These are phyloP conservation scores for Pythium insidiosum DNA, from an alignment of 352 stramenopile species.

Conservation along the genomic window DNA sequence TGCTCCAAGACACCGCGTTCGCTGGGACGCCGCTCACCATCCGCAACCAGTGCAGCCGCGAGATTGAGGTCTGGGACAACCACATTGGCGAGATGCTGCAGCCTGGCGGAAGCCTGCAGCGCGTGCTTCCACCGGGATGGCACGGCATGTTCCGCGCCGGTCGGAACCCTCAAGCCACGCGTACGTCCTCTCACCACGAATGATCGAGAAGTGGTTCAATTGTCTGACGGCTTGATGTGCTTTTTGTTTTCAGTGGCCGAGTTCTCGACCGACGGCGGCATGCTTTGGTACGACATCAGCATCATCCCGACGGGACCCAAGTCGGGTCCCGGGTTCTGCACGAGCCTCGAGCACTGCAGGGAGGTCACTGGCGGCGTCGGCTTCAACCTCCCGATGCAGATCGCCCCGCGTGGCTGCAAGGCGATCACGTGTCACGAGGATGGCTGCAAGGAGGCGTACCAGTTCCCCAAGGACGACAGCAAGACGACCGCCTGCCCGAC, in stretches of 20 bases:
- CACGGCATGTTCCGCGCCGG: conserved; percentile 16
- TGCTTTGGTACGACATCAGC: too few relatives aligned
- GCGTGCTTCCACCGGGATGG: conserved; percentile 1
- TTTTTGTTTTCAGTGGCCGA: conserved; percentile 6
- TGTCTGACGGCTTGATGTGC: neutral
- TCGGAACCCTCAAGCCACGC: conserved; percentile 10
- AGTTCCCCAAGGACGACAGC: conserved; percentile 46
- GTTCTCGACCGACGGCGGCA: too few relatives aligned
- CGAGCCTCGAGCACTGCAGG: conserved; percentile 40
- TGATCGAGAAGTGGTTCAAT: too few relatives aligned
- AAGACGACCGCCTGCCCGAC: conserved; percentile 54
- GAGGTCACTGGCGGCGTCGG: conserved; percentile 35
- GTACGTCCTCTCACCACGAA: too few relatives aligned
- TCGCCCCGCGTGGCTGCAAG: conserved; percentile 32
- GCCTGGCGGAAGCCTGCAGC: neutral
- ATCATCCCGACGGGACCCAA: too few relatives aligned
- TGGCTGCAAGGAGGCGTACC: conserved; percentile 46
- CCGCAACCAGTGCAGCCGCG: conserved; percentile 10
- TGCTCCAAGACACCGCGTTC: too few relatives aligned
- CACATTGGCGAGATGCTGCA: neutral
- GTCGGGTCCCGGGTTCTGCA: conserved; percentile 40
- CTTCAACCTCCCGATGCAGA: conserved; percentile 57
- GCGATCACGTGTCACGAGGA: conserved; percentile 37
- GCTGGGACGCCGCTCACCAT: conserved; percentile 8
- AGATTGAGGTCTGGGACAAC: conserved; percentile 17